phyloP scores from a whole-genome alignment of 139 green algal genomes.

The Astrephomene gubernaculifera region DNA sequence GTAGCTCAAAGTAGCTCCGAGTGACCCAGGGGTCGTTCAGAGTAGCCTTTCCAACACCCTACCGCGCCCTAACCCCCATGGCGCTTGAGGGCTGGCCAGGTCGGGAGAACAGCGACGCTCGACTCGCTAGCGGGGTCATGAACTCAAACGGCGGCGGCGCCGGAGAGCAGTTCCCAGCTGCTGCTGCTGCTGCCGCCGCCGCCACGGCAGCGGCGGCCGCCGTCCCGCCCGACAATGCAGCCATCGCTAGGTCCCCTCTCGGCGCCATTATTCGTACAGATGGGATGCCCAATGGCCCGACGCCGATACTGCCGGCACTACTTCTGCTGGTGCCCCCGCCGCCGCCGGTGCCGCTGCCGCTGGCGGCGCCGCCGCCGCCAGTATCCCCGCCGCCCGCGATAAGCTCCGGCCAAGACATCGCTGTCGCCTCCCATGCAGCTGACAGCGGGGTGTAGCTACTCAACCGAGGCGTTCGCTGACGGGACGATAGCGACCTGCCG shows the following conservation, averaged over 20 bases:
- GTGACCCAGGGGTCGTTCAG: no score
- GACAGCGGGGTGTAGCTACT: not conserved
- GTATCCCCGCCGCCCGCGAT: not conserved
- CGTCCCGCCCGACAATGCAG: not conserved
- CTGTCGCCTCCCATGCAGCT: not conserved
- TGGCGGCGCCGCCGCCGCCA: not conserved
- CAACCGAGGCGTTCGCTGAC: not conserved
- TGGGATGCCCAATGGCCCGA: not conserved
- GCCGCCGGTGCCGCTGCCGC: not conserved
- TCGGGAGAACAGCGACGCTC: not conserved
- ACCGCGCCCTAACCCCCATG: slow-evolving; percentile 11
- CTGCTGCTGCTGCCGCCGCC: not conserved
- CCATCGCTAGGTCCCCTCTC: not conserved
- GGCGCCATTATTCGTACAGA: not conserved
- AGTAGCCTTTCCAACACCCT: no score
- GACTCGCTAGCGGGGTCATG: not conserved
- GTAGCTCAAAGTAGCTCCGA: no score
- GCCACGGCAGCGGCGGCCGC: not conserved
- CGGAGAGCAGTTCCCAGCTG: not conserved
- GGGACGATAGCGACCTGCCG: not conserved
- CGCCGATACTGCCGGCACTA: not conserved
- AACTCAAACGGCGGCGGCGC: not conserved
- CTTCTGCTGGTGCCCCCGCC: not conserved
- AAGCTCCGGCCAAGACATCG: not conserved
- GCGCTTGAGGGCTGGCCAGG: not conserved